These are phyloP conservation scores for Lichtheimia corymbifera DNA, from an alignment of 371 early-diverging fungal genomes.

Conservation along the genomic window DNA sequence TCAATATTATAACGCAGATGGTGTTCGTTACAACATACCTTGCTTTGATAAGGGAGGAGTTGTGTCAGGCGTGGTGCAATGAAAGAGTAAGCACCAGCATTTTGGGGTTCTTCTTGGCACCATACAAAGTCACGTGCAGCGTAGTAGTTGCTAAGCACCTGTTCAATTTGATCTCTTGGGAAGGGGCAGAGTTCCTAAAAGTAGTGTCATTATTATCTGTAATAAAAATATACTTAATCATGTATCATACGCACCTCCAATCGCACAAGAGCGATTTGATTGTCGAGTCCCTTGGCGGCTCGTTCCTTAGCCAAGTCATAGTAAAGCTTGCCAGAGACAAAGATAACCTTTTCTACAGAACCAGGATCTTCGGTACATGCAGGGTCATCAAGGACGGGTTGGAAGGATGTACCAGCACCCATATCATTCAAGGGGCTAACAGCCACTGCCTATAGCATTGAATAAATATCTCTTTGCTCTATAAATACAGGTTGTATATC, in stretches of 20 bases:
- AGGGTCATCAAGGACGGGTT: constrained; percentile 76
- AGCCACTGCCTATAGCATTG: constrained; percentile 37
- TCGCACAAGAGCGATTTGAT: constrained; percentile 81
- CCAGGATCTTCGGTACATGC: constrained; percentile 31
- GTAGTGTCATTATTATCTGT: not conserved
- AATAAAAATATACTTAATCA: not conserved
- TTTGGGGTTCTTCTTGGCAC: constrained; percentile 96
- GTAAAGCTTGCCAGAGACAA: constrained; percentile 90
- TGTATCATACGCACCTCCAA: constrained; percentile 57
- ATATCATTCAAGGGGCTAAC: constrained; percentile 81
- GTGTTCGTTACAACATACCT: not conserved
- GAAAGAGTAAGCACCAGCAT: constrained; percentile 88
- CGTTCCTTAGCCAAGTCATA: constrained; percentile 87
- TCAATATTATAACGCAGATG: not conserved
- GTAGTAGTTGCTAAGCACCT: constrained; percentile 65
- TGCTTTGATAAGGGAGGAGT: constrained; percentile 57
- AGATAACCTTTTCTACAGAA: constrained; percentile 73
- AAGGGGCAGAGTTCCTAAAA: constrained; percentile 88
- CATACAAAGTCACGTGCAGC: constrained; percentile 78
- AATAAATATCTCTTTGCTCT: not conserved
- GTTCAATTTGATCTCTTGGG: constrained; percentile 72
- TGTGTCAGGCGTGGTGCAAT: constrained; percentile 84
- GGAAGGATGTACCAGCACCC: constrained; percentile 81
- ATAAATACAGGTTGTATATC: not conserved
- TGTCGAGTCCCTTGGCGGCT: constrained; percentile 59